These are phyloP conservation scores for Boletus patriciae DNA, from an alignment of 768 basidiomycete species.

Conservation along the genomic window DNA sequence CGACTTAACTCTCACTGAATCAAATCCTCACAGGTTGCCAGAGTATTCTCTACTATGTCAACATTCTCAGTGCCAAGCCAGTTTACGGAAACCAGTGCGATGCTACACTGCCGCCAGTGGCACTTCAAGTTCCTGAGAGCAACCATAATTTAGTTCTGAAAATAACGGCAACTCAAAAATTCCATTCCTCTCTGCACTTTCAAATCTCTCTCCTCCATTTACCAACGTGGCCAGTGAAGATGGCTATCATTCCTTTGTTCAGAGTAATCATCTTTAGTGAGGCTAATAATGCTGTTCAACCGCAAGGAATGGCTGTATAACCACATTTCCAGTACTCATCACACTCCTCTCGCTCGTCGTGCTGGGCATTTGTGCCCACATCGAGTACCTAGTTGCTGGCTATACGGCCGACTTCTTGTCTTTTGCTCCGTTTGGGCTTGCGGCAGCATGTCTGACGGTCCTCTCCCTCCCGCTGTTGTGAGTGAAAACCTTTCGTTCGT, in stretches of 20 bases:
- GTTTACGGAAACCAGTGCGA: slow-evolving; percentile 4
- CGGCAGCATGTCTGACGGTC: slow-evolving; percentile 13
- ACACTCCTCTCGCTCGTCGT: slow-evolving; percentile 18
- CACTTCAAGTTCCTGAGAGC: neutral
- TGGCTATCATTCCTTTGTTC: slow-evolving; percentile 28
- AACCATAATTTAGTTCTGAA: neutral
- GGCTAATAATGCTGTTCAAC: neutral
- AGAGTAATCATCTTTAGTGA: slow-evolving; percentile 24
- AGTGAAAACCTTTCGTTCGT: neutral
- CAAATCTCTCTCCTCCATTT: neutral
- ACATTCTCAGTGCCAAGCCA: neutral
- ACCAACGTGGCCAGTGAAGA: slow-evolving; percentile 6
- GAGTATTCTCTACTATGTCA: slow-evolving; percentile 3
- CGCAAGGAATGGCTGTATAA: neutral
- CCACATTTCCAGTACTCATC: slow-evolving; percentile 9
- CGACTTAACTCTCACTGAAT: neutral
- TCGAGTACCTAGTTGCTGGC: slow-evolving; percentile 14
- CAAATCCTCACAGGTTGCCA: neutral
- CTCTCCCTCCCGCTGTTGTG: slow-evolving; percentile 28
- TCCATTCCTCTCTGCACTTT: neutral
- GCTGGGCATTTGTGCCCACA: slow-evolving; percentile 24
- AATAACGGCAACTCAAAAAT: neutral
- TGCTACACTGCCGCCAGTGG: neutral
- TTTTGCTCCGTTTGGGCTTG: slow-evolving; percentile 23
- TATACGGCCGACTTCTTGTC: neutral